These are phyloP conservation scores for Lupinus albus DNA, from an alignment of 306 rosid species.

Conservation along the genomic window DNA sequence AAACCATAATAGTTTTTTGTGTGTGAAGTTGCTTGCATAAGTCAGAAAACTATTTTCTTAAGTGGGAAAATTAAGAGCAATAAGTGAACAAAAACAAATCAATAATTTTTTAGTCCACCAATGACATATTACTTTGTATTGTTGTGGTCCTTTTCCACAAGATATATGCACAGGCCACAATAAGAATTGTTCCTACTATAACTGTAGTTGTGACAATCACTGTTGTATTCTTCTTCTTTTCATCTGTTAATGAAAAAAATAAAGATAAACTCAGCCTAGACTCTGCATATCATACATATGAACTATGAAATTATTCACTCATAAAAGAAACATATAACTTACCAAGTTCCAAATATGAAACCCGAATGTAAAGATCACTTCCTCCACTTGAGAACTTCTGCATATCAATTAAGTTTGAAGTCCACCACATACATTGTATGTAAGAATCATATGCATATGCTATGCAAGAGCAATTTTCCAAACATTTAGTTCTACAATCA, in stretches of 20 bases:
- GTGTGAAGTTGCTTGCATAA: too few relatives aligned
- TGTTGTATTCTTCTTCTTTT: not conserved
- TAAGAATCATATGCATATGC: not conserved
- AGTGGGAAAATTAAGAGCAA: too few relatives aligned
- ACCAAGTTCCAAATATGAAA: constrained; percentile 41
- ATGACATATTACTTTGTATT: too few relatives aligned
- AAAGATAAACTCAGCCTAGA: too few relatives aligned
- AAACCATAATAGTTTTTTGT: too few relatives aligned
- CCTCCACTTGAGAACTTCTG: not conserved
- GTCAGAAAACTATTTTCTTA: not conserved
- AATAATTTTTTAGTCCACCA: not conserved
- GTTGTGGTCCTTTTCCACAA: not conserved
- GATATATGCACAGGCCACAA: not conserved
- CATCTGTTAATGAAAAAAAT: not conserved
- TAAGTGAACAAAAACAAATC: too few relatives aligned
- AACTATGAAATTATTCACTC: too few relatives aligned
- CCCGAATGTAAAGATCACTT: constrained; percentile 6
- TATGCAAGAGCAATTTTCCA: constrained; percentile 17
- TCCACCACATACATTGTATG: constrained; percentile 9
- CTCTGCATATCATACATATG: too few relatives aligned
- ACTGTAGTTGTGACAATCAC: not conserved
- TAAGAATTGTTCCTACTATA: not conserved
- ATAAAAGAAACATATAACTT: too few relatives aligned
- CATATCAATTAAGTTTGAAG: not conserved
- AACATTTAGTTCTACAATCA: not conserved